These are phyloP conservation scores for Erodium chrysanthum DNA, from an alignment of 441 rosid species.

Conservation along the genomic window DNA sequence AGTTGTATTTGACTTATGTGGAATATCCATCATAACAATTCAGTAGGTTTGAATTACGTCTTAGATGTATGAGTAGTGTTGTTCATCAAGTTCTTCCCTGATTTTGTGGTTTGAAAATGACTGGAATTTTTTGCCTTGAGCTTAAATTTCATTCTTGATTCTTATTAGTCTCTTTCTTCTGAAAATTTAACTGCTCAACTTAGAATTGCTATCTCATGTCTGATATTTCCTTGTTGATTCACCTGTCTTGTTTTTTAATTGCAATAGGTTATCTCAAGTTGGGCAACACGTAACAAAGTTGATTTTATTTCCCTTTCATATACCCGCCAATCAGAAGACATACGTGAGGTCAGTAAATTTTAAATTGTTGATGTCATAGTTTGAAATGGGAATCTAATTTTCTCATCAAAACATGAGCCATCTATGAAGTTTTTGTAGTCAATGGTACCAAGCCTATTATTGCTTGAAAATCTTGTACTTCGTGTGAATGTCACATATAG, in stretches of 20 bases:
- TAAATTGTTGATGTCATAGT: background rate
- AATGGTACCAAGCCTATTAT: background rate
- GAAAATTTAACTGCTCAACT: background rate
- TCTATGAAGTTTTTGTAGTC: background rate
- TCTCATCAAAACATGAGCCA: background rate
- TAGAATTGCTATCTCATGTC: background rate
- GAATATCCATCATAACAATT: background rate
- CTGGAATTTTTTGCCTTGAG: background rate
- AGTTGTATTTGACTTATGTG: background rate
- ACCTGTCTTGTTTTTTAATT: background rate
- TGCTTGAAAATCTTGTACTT: background rate
- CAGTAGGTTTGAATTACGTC: background rate
- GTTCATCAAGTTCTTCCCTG: background rate
- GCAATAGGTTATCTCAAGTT: slow-evolving; percentile 18
- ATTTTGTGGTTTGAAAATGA: slow-evolving; percentile 4
- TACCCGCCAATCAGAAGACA: slow-evolving; percentile 21
- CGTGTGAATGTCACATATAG: background rate
- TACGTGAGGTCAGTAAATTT: slow-evolving; percentile 18
- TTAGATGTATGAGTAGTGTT: background rate
- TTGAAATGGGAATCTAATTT: background rate
- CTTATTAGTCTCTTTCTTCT: background rate
- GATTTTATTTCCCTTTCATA: slow-evolving; percentile 24
- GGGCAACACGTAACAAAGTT: slow-evolving; percentile 22
- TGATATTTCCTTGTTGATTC: background rate
- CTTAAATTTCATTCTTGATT: background rate